Conservation (phyloP, 2,329 filamentous ascomycete species). For the Waltergamsia citrina region DNA sequence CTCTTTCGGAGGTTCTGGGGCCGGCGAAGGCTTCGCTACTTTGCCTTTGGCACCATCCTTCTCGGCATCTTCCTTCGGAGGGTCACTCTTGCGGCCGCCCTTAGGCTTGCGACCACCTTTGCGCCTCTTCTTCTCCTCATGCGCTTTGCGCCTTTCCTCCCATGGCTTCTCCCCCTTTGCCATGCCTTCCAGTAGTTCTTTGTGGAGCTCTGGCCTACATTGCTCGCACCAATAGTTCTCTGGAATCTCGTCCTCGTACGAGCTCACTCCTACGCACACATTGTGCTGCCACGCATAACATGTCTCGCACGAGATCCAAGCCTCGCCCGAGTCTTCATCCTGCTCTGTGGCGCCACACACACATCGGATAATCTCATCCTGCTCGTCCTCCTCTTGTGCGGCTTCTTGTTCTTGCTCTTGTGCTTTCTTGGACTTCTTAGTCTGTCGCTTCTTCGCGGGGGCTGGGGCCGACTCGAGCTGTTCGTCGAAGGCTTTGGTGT, state of each 20-base stretch:
- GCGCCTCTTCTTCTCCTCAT: conserved; percentile 47
- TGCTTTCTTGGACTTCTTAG: conserved; percentile 48
- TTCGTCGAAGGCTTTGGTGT: conserved; percentile 78
- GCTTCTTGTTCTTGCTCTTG: conserved; percentile 43
- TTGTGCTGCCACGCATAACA: conserved; percentile 97
- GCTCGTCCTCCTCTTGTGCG: conserved; percentile 39
- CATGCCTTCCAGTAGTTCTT: conserved; percentile 69
- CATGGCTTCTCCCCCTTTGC: conserved; percentile 76
- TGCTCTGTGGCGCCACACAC: conserved; percentile 84
- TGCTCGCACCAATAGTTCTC: conserved; percentile 88
- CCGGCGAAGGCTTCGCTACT: conserved; percentile 14
- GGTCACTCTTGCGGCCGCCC: conserved; percentile 58
- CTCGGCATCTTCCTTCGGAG: conserved; percentile 47
- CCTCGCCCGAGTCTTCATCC: conserved; percentile 75
- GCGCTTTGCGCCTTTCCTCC: conserved; percentile 58
- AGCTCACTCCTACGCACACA: conserved; percentile 80
- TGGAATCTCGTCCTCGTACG: conserved; percentile 68
- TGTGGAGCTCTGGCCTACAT: conserved; percentile 78
- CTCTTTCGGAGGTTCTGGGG: conserved; percentile 27
- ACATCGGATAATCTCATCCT: conserved; percentile 73
- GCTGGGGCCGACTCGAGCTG: conserved; percentile 55
- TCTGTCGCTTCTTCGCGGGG: conserved; percentile 42
- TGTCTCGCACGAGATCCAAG: conserved; percentile 92
- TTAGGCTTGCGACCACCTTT: conserved; percentile 28
- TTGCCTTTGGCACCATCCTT: conserved; percentile 20